These are phyloP conservation scores for Actinomortierella ambigua DNA, from an alignment of 371 early-diverging fungal genomes.

Conservation along the genomic window DNA sequence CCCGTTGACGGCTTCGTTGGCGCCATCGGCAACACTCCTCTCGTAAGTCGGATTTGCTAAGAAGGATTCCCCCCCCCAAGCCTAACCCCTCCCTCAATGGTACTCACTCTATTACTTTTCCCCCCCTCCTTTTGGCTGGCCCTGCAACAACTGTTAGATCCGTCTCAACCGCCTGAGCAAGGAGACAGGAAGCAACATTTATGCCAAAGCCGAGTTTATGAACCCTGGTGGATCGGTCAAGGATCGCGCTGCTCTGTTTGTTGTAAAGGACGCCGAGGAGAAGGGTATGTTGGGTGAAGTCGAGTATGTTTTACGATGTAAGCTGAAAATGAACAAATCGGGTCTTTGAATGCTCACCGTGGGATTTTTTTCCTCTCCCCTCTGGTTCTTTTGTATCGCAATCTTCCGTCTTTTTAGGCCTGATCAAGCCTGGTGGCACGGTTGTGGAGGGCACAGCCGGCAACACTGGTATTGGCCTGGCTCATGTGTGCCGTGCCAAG, in stretches of 20 bases:
- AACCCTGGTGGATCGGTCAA: slow-evolving; percentile 98
- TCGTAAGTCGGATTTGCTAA: slow-evolving; percentile 62
- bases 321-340: not conserved
- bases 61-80: no score
- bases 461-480: slow-evolving; percentile 96
- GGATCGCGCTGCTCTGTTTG: slow-evolving; percentile 93
- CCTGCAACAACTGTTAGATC: slow-evolving; percentile 52
- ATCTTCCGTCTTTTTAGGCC: slow-evolving; percentile 51
- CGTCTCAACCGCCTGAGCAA: slow-evolving; percentile 76
- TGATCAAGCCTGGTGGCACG: slow-evolving; percentile 90
- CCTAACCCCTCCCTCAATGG: no score
- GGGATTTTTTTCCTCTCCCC: not conserved
- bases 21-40: slow-evolving; percentile 94
- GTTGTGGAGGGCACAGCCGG: slow-evolving; percentile 96
- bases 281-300: slow-evolving; percentile 41
- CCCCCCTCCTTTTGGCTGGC: not conserved
- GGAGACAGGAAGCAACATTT: slow-evolving; percentile 87
- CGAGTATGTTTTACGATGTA: slow-evolving; percentile 5
- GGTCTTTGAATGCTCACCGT: not conserved
- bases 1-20: slow-evolving; percentile 77
- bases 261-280: slow-evolving; percentile 94
- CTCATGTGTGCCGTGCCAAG: slow-evolving; percentile 93
- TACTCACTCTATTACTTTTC: not conserved
- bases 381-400: not conserved
- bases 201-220: slow-evolving; percentile 97